Base-by-base conservation (phyloP, 768 basidiomycete species). In the Suillus subaureus region DNA sequence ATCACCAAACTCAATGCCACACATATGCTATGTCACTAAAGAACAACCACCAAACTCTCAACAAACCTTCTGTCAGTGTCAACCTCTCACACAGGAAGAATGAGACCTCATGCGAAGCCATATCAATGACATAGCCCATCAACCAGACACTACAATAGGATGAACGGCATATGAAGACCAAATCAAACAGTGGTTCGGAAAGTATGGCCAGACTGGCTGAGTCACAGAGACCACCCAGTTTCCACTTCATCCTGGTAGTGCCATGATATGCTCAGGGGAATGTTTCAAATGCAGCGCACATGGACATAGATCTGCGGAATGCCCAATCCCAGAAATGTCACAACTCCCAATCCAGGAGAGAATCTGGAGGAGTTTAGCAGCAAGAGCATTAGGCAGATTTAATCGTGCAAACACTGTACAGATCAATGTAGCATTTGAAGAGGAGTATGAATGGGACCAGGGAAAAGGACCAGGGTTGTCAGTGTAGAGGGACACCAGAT, bases 41-140 rank as follows among this genome's bases (percentile, higher is more conserved):
- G 3, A 40, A 7, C 39, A 4, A 4, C 0, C 2, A 7, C 4
- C 39, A 15, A 40, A 40, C 2, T 0, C 40, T 16, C 16, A 42
- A 0, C 40, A 42, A 1, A 16, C 40, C 0, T 6, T 1, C 18
- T n/a, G 1, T 4, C 21, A n/a, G 1, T 11, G 11, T 0, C 45
- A 47, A 47, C 45, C 11, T 0, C 45, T n/a, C 21, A 47, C 45
- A 4, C 45, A n/a, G 11, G n/a, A 47, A 12, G 45, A 47, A 12
- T 2, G n/a, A n/a, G 45, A 47, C 0, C 8, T 47, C 47, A 23
- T 47, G 5, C 11, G 47, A 47, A 47, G 7, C 1, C 47, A 23
- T 3, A 13, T n/a, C 12, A 23, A 47, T 1, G 4, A 47, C 11
- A 12, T 23, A 6, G 5, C 5, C 0, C 49, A 51, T 4, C 49